Conservation (phyloP, 345 rosid genomes). For the Heritiera littoralis region DNA sequence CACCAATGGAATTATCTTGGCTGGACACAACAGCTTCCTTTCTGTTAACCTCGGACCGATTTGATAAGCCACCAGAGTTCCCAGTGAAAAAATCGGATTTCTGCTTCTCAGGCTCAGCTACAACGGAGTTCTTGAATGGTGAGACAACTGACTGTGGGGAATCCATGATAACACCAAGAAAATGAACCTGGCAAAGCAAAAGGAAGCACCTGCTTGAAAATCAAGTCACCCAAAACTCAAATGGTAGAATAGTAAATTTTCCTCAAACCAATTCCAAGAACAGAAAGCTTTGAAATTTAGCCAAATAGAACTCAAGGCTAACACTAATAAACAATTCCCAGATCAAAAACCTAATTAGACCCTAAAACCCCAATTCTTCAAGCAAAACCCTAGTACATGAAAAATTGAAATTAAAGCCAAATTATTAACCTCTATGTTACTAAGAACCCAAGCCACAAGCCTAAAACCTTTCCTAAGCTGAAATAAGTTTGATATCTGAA, state of each 20-base stretch:
- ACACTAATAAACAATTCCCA: not conserved
- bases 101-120: slow-evolving; percentile 59
- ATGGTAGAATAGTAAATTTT: not conserved
- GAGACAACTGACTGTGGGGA: slow-evolving; percentile 98
- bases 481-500: not conserved
- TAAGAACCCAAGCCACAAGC: slow-evolving; percentile 2
- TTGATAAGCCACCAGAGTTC: slow-evolving; percentile 12
- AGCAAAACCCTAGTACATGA: not conserved
- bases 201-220: slow-evolving; percentile 1
- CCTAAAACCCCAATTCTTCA: slow-evolving; percentile 6
- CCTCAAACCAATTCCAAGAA: not conserved
- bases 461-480: not conserved
- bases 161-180: slow-evolving; percentile 54
- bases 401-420: not conserved
- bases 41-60: slow-evolving; percentile 42
- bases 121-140: slow-evolving; percentile 60
- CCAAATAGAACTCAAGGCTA: not conserved
- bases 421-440: not conserved
- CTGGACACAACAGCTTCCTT: slow-evolving; percentile 37
- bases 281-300: not conserved
- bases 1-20: slow-evolving; percentile 54
- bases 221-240: not conserved
- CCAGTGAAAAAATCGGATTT: slow-evolving; percentile 36
- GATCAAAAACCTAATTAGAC: slow-evolving; percentile 2
- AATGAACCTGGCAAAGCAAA: slow-evolving; percentile 38